A percentile compares a stretch with the other conserved stretches of the same genome.
Conservation (phyloP, 176 grass and related monocot species). For the Avena insularis region DNA sequence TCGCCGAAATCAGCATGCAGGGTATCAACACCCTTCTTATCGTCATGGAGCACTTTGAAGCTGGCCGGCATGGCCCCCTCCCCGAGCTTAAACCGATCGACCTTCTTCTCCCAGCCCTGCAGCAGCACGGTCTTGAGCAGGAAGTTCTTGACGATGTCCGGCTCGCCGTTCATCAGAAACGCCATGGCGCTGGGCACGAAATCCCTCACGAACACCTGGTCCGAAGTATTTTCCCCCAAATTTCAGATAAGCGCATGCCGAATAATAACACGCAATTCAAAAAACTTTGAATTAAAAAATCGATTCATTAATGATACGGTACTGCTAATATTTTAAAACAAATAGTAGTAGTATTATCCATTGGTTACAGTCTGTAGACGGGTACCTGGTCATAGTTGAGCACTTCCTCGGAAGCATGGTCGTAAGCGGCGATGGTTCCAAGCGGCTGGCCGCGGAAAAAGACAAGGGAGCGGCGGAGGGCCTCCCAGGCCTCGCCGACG, state of each 20-base stretch:
- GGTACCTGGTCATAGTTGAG: conserved; percentile 80
- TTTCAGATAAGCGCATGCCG: background rate
- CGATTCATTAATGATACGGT: background rate
- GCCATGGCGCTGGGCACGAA: conserved; percentile 80
- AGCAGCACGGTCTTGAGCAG: conserved; percentile 72
- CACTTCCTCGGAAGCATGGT: conserved; percentile 74
- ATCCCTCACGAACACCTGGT: conserved; percentile 80
- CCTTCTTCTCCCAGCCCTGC: conserved; percentile 79
- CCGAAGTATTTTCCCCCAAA: background rate
- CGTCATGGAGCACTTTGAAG: conserved; percentile 78
- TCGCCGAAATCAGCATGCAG: conserved; percentile 77
- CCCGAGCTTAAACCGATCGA: conserved; percentile 77
- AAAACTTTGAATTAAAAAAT: background rate
- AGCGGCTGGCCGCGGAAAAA: conserved; percentile 73
- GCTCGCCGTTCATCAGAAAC: conserved; percentile 79
- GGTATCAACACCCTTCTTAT: conserved; percentile 59
- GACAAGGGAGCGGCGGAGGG: conserved; percentile 72
- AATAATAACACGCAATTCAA: background rate
- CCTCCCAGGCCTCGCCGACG: conserved; percentile 71
- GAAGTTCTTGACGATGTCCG: conserved; percentile 75
- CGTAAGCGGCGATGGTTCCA: conserved; percentile 68
- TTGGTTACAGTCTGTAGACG: background rate
- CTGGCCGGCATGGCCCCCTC: conserved; percentile 80
- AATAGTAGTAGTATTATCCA: background rate
- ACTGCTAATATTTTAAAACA: no score